Evolutionary conservation across 306 rosid species (phyloP).

Genomic region (Quillaja saponaria): DNA sequence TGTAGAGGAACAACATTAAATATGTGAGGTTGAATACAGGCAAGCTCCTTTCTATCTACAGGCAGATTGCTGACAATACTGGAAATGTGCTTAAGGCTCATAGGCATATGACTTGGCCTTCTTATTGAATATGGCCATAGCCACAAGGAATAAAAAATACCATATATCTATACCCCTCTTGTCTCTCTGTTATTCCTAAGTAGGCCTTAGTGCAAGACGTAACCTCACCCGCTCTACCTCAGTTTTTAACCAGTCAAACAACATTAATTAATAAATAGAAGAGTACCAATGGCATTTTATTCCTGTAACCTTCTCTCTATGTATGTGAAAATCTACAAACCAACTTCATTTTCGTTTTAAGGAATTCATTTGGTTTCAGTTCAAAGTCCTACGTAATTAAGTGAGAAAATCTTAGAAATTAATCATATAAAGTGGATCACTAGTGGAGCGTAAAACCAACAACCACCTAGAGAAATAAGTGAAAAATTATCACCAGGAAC

Average conservation of each 20-base stretch:
- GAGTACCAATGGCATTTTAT: no score
- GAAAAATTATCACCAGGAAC: slow-evolving; percentile 8
- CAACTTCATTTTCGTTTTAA: neutral
- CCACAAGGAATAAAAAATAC: neutral
- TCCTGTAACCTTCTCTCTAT: neutral
- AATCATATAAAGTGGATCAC: neutral
- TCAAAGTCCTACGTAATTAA: neutral
- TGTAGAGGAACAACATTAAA: neutral
- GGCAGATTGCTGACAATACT: neutral
- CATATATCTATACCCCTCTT: neutral
- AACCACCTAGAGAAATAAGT: neutral
- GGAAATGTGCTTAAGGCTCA: neutral
- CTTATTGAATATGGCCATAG: neutral
- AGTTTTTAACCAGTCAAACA: no score
- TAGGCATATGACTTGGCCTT: neutral
- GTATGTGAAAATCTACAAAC: neutral
- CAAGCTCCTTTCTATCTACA: slow-evolving; percentile 3
- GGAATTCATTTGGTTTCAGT: no score
- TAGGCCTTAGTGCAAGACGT: no score
- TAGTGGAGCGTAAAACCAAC: slow-evolving; percentile 1
- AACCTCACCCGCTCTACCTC: no score
- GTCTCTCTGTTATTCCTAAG: slow-evolving; percentile 1
- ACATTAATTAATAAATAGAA: no score
- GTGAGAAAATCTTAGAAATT: neutral
- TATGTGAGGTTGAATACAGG: neutral